Conservation (phyloP, 148 eudicot genomes). For the Spergularia marina region DNA sequence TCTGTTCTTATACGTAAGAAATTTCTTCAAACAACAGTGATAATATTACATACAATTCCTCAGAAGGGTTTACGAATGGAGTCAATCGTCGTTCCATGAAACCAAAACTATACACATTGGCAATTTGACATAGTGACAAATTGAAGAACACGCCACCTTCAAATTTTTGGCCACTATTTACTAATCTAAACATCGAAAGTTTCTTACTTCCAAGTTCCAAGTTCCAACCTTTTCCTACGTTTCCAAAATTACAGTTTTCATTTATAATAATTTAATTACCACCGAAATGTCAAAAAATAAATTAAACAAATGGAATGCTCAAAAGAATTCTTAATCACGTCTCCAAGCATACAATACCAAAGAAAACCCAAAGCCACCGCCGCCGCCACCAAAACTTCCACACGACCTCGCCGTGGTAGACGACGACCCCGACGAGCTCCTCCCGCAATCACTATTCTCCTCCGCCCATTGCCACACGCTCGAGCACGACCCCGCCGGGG, state of each 20-base stretch:
- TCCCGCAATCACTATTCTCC: conserved; percentile 60
- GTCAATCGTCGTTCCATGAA: too few relatives aligned
- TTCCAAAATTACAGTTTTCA: background rate
- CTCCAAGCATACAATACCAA: conserved; percentile 74
- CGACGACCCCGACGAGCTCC: conserved; percentile 54
- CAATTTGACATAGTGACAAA: too few relatives aligned
- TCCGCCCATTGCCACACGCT: conserved; percentile 74
- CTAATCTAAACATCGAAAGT: too few relatives aligned
- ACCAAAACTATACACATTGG: too few relatives aligned
- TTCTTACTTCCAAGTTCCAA: too few relatives aligned
- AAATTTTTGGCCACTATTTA: background rate
- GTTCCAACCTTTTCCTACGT: too few relatives aligned
- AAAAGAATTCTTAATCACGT: conserved; percentile 20
- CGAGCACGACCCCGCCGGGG: conserved; percentile 52
- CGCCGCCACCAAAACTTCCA: conserved; percentile 37
- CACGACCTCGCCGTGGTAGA: conserved; percentile 36
- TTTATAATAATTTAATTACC: background rate
- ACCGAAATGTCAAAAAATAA: background rate
- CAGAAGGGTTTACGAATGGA: too few relatives aligned
- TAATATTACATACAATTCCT: too few relatives aligned
- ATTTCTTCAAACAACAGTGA: too few relatives aligned
- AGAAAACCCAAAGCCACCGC: conserved; percentile 45
- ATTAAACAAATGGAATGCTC: background rate
- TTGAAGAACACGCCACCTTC: too few relatives aligned
- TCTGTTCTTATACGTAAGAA: too few relatives aligned